phyloP scores from a whole-genome alignment of 2,329 filamentous ascomycete genomes.

The Clathrospora elynae region DNA sequence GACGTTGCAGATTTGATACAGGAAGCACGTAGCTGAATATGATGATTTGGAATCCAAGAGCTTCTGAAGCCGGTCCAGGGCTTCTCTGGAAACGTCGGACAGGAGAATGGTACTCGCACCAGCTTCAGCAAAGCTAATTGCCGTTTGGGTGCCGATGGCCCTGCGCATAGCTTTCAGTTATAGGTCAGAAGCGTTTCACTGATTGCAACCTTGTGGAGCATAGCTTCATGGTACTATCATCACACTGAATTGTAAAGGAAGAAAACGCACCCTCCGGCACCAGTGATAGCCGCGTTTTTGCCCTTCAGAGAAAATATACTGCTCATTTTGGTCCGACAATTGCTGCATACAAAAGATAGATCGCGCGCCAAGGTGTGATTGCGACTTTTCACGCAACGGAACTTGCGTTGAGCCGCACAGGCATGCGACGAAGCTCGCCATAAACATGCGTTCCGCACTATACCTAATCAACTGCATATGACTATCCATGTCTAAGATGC shows the following conservation, averaged over 20 bases:
- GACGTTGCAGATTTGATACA: constrained; percentile 70
- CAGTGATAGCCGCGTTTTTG: constrained; percentile 3
- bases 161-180: constrained; percentile 2
- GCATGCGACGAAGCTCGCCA: background rate
- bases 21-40: background rate
- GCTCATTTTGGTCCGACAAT: background rate
- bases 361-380: too few relatives aligned
- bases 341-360: constrained; percentile 1
- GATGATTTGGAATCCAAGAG: constrained; percentile 54
- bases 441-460: background rate
- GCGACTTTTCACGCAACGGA: background rate
- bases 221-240: constrained; percentile 4
- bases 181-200: constrained; percentile 1
- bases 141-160: constrained; percentile 1
- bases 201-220: background rate
- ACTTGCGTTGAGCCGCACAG: background rate
- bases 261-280: constrained; percentile 3
- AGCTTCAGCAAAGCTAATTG: constrained; percentile 1
- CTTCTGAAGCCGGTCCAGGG: constrained; percentile 72
- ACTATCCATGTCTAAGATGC: background rate
- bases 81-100: constrained; percentile 79
- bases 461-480: background rate
- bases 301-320: constrained; percentile 2
- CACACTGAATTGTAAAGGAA: constrained; percentile 1
- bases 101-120: constrained; percentile 57